Conservation (phyloP, 2,329 filamentous ascomycete species). For the Aspergillus melleus region DNA sequence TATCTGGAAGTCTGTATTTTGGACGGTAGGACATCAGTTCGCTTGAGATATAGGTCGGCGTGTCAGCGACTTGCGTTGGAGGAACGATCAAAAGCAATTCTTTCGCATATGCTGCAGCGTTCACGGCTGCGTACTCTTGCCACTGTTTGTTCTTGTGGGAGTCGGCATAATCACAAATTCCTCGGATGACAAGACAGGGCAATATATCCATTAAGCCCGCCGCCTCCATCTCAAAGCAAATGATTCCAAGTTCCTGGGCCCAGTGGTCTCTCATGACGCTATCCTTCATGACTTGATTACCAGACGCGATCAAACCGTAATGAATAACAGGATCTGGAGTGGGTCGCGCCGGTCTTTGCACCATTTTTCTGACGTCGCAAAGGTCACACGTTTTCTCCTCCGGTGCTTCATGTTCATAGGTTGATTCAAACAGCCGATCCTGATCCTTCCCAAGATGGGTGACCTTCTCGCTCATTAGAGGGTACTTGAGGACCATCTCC, state of each 20-base stretch:
- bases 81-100: not conserved
- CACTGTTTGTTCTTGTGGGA: no score
- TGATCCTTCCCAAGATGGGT: not conserved
- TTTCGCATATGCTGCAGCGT: no score
- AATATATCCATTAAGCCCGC: no score
- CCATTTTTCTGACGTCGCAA: not conserved
- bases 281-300: no score
- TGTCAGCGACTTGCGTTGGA: constrained; percentile 2
- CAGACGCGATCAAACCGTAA: no score
- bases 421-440: constrained; percentile 1
- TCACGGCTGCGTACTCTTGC: no score
- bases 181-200: no score
- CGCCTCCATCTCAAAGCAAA: no score
- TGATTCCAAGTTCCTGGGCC: not conserved
- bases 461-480: not conserved
- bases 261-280: no score
- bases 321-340: not conserved
- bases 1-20: no score
- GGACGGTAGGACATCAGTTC: constrained; percentile 9
- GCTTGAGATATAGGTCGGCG: constrained; percentile 18
- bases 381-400: not conserved
- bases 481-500: constrained; percentile 4
- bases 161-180: no score
- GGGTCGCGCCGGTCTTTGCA: not conserved
- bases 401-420: not conserved